Base-by-base conservation (phyloP, 2,329 filamentous ascomycete species). In the Mycosphaerella arachidis region DNA sequence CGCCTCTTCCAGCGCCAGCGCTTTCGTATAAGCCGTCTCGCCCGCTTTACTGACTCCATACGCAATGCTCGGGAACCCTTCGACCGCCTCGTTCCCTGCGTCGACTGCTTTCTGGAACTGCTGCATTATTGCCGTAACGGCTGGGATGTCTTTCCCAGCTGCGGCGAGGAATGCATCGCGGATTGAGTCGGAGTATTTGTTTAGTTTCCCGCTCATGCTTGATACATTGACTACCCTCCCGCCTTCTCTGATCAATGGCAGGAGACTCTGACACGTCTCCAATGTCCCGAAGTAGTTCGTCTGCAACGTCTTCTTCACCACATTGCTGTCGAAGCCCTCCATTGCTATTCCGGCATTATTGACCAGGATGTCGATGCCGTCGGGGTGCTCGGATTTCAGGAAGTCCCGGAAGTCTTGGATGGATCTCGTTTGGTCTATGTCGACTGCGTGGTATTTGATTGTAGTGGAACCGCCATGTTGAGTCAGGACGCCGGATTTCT, bases 201-300 rank as follows among this genome's bases (percentile, higher is more conserved):
- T 74, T 9, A 84, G 71, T 12, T 74, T 70, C 9, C 81, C 80
- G 3, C 73, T 58, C 62, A 73, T 75, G 67, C 77, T 80, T 4
- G 77, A 77, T 1, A 84, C 74, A 62, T 84, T 84, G 30, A 83
- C 76, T 20, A 81, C 68, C 54, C 80, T 77, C 6, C 79, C 80
- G 5, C 70, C 69, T 6, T 73, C 64, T 46, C 76, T 76, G 59
- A 84, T 69, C 6, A 80, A 68, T 5, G 79, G 78, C 27, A 84
- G 71, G 59, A 83, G 73, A 8, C 72, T 63, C 45, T 75, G 75
- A 3, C 76, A 78, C 1, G 76, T 76, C 52, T 77, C 73, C 13
- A 84, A 71, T 3, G 81, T 82, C 66, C 77, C 78, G 69, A 81
- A 79, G 72, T 83, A 84, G 68, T 84, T 84, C 62, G 76, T 78